These are phyloP conservation scores for Lycium barbarum DNA, from an alignment of 257 asterid species.

Conservation along the genomic window DNA sequence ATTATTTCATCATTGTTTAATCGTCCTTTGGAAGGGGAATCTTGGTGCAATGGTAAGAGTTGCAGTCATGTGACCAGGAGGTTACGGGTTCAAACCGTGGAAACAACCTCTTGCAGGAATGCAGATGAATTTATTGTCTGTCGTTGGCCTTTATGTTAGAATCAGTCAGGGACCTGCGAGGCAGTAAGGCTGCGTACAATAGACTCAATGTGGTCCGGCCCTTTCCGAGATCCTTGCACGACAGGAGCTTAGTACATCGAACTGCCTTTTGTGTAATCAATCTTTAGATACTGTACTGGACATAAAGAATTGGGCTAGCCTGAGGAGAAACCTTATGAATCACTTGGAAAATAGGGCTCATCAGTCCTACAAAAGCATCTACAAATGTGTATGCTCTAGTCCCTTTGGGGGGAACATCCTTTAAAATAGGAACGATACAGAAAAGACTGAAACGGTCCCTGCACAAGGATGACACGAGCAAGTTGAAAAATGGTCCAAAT, in stretches of 20 bases:
- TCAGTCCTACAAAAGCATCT: not conserved
- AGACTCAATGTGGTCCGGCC: not conserved
- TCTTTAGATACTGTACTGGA: slow-evolving; percentile 3
- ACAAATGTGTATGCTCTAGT: too few species aligned
- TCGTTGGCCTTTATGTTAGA: too few species aligned
- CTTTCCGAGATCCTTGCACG: fast-evolving
- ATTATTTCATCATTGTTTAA: too few species aligned
- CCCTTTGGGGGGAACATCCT: not conserved
- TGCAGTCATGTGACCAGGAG: not conserved
- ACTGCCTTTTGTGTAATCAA: not conserved
- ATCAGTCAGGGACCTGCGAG: too few species aligned
- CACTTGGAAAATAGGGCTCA: slow-evolving; percentile 1
- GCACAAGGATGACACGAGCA: not conserved
- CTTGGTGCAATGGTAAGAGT: too few species aligned
- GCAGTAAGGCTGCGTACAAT: not conserved
- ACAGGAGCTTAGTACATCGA: not conserved
- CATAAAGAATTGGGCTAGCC: not conserved
- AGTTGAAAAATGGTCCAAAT: not conserved
- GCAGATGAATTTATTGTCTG: not conserved
- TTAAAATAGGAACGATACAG: not conserved
- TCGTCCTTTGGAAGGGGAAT: not conserved
- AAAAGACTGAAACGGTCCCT: not conserved
- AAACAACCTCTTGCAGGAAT: not conserved
- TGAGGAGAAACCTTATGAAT: not conserved
- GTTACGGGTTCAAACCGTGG: not conserved